Percentiles rank a stretch among this genome's conserved stretches.
Evolutionary conservation across 108 stramenopile genomes (phyloP).

Genomic region (Mayamaea pseudoterrestris): DNA sequence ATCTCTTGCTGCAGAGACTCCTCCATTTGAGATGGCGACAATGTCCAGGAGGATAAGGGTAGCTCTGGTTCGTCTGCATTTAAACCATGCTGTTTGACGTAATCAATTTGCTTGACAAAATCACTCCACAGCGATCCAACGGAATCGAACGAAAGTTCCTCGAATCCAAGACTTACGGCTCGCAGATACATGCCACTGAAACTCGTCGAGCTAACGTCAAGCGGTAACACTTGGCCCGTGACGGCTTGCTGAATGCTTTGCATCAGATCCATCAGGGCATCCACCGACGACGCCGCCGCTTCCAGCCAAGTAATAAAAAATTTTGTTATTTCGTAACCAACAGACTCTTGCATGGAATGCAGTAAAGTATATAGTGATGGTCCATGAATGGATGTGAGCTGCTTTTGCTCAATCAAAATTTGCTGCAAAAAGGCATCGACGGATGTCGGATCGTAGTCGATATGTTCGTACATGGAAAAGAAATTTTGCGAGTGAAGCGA

Average conservation of each 20-base stretch:
- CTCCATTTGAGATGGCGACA: constrained; percentile 24
- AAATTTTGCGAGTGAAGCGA: constrained; percentile 53
- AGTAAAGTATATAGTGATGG: background rate
- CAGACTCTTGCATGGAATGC: background rate
- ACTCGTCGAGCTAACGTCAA: constrained; percentile 41
- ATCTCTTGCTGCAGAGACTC: constrained; percentile 12
- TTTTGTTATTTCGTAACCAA: constrained; percentile 4
- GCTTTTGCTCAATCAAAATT: background rate
- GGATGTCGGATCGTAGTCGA: background rate
- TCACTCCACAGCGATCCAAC: constrained; percentile 48
- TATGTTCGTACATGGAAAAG: constrained; percentile 29
- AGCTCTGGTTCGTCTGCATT: constrained; percentile 4
- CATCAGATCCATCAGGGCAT: constrained; percentile 41
- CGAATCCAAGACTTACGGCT: constrained; percentile 65
- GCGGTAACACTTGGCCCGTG: constrained; percentile 10
- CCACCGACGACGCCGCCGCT: constrained; percentile 29
- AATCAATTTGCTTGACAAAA: constrained; percentile 10
- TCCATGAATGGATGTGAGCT: background rate
- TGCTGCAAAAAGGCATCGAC: constrained; percentile 6
- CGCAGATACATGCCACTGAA: constrained; percentile 60
- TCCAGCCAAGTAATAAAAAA: constrained; percentile 14
- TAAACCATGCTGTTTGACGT: background rate
- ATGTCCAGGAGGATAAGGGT: too few relatives aligned
- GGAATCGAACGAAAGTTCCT: constrained; percentile 61
- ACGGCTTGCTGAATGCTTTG: constrained; percentile 19